Evolutionary conservation across 106 monocot genomes (phyloP), one percentile per base, ranked within the genome.

Genomic region (Narthecium ossifragum): DNA sequence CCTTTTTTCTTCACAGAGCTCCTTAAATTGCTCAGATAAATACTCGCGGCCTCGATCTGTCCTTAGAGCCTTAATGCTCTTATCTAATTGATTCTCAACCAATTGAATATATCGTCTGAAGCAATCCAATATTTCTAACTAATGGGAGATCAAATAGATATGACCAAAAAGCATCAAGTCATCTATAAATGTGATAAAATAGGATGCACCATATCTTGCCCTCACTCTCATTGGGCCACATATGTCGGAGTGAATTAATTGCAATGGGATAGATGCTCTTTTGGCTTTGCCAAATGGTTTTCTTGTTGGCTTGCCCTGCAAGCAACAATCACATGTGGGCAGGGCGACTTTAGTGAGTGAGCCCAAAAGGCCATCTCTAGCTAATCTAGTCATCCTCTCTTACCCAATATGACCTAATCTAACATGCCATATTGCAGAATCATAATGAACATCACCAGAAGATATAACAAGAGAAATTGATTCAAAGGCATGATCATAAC

Each of bases 401-500:
- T 55, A 1, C n/a, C 55, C 55, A 33, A 55, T 55, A 6, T 31
- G 55, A 15, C 55, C 30, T n/a, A 55, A 55, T 55, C 55, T 55
- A 32, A 15, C 55, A 55, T 55, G 55, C 55, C 32, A 55, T 33
- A 17, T 55, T 3, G 33, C 31, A 32, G 15, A 55, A 32, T 55
- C 55, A 55, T 0, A 12, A 32, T 13, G 8, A 15, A 32, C 55
- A 59, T 59, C 39, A 23, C n/a, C n/a, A n/a, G n/a, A n/a, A n/a
- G n/a, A n/a, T n/a, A n/a, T n/a, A n/a, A n/a, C n/a, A n/a, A n/a
- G n/a, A n/a, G n/a, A n/a, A n/a, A n/a, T n/a, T n/a, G n/a, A n/a
- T n/a, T n/a, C n/a, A n/a, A n/a, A n/a, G n/a, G n/a, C n/a, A n/a
- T n/a, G n/a, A n/a, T n/a, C n/a, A n/a, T n/a, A n/a, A n/a, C n/a